phyloP scores from a whole-genome alignment of 805 yeast species.

The Kluyveromyces wickerhamii region DNA sequence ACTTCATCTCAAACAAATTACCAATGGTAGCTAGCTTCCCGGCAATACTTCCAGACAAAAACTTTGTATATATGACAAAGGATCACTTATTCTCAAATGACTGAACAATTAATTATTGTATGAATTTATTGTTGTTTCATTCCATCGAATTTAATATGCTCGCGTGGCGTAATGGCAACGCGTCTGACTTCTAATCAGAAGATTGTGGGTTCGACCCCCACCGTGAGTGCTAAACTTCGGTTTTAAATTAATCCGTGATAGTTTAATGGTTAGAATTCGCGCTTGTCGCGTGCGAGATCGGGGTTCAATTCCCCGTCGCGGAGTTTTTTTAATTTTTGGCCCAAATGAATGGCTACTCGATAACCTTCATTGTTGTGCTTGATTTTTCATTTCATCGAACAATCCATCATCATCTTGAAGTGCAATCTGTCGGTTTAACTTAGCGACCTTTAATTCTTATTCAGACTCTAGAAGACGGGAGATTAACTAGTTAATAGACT shows the following conservation, averaged over 20 bases:
- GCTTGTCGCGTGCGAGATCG: constrained; percentile 8
- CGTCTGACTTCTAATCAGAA: constrained; percentile 50
- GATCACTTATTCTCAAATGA: too few species aligned
- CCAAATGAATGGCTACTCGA: background rate
- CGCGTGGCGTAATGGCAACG: constrained; percentile 51
- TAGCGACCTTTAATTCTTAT: too few species aligned
- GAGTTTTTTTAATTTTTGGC: constrained; percentile 3
- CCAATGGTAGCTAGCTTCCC: too few species aligned
- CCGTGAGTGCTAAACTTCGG: constrained; percentile 44
- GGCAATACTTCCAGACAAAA: too few species aligned
- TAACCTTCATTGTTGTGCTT: background rate
- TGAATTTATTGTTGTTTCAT: too few species aligned
- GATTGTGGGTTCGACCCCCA: constrained; percentile 51
- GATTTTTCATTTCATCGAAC: background rate
- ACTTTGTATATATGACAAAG: too few species aligned
- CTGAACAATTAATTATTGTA: too few species aligned
- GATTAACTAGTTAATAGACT: too few species aligned
- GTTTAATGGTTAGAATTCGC: constrained; percentile 7
- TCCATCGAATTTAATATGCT: constrained; percentile 23
- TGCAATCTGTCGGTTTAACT: too few species aligned
- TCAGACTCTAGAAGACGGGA: too few species aligned
- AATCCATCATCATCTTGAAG: too few species aligned
- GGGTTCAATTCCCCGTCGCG: constrained; percentile 8
- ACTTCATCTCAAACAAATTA: too few species aligned
- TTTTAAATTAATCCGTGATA: constrained; percentile 11